These are phyloP conservation scores for Stagonosporopsis cucurbitacearum DNA, from an alignment of 2,329 filamentous ascomycete species.

Conservation along the genomic window DNA sequence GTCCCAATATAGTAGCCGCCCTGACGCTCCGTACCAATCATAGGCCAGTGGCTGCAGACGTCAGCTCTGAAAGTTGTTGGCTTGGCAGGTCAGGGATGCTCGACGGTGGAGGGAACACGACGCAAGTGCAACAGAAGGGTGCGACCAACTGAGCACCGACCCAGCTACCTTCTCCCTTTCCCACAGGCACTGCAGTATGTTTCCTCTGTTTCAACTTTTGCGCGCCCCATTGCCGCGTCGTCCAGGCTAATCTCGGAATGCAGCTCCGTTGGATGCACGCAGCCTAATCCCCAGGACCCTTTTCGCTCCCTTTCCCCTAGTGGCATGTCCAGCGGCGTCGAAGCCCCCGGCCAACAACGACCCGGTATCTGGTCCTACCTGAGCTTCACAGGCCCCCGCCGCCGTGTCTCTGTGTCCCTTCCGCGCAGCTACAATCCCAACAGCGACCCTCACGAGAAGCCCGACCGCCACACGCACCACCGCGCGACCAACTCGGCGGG, in stretches of 20 bases:
- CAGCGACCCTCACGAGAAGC: constrained; percentile 56
- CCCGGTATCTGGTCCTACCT: constrained; percentile 62
- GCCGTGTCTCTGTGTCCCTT: constrained; percentile 59
- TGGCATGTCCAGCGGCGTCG: constrained; percentile 63
- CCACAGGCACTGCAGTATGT: constrained; percentile 23
- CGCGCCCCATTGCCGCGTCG: constrained; percentile 12
- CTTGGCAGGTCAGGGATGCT: constrained; percentile 31
- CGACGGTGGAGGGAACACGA: constrained; percentile 28
- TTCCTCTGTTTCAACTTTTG: background rate
- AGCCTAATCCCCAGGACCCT: constrained; percentile 30
- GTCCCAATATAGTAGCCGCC: constrained; percentile 7
- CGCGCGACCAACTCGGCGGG: constrained; percentile 45
- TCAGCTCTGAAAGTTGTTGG: constrained; percentile 16
- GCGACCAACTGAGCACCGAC: constrained; percentile 23
- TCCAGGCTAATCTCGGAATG: constrained; percentile 20
- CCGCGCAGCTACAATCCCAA: constrained; percentile 49
- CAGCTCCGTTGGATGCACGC: constrained; percentile 30
- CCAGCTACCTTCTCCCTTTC: constrained; percentile 6
- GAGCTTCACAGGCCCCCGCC: constrained; percentile 58
- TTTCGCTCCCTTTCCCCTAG: constrained; percentile 32
- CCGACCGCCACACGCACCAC: constrained; percentile 50
- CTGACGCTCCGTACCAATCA: constrained; percentile 14
- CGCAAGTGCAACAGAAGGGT: constrained; percentile 24
- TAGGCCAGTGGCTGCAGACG: constrained; percentile 2
- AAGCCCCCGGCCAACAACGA: constrained; percentile 54